phyloP scores from a whole-genome alignment of 768 basidiomycete genomes.

The Naematelia encephala region DNA sequence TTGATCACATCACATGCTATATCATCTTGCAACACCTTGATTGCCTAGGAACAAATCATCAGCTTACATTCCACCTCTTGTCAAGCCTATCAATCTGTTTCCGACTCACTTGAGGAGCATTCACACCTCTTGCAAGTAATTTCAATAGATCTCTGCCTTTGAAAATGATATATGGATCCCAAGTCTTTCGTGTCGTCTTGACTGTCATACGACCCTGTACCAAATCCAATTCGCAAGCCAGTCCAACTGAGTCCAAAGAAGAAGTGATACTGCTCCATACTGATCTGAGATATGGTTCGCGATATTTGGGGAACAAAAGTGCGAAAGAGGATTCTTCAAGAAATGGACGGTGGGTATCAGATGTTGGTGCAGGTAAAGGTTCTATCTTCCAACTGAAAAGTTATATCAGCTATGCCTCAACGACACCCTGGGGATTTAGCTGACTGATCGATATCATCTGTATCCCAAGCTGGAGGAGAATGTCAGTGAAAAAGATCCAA shows the following conservation, averaged over 20 bases:
- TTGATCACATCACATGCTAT: constrained; percentile 97
- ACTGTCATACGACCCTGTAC: constrained; percentile 98
- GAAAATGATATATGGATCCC: constrained; percentile 91
- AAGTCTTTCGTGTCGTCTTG: constrained; percentile 92
- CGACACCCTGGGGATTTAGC: constrained; percentile 49
- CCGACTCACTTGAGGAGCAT: constrained; percentile 54
- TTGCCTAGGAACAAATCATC: constrained; percentile 53
- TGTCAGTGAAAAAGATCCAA: constrained; percentile 3
- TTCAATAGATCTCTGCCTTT: constrained; percentile 96
- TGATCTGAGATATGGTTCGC: constrained; percentile 86
- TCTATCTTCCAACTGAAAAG: constrained; percentile 80
- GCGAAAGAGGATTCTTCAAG: constrained; percentile 96
- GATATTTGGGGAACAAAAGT: constrained; percentile 95
- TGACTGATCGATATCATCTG: constrained; percentile 97
- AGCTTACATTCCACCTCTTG: neutral
- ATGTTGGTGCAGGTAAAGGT: constrained; percentile 67
- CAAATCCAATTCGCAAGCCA: constrained; percentile 87
- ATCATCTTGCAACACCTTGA: constrained; percentile 83
- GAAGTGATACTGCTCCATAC: constrained; percentile 88
- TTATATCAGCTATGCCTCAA: neutral
- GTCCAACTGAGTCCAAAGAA: constrained; percentile 66
- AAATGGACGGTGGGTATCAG: constrained; percentile 59
- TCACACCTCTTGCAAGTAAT: constrained; percentile 86
- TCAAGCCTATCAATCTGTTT: too few species aligned
- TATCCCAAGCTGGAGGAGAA: constrained; percentile 79